phyloP scores from a whole-genome alignment of 2,329 filamentous ascomycete genomes.

The Elsinoe necatrix region DNA sequence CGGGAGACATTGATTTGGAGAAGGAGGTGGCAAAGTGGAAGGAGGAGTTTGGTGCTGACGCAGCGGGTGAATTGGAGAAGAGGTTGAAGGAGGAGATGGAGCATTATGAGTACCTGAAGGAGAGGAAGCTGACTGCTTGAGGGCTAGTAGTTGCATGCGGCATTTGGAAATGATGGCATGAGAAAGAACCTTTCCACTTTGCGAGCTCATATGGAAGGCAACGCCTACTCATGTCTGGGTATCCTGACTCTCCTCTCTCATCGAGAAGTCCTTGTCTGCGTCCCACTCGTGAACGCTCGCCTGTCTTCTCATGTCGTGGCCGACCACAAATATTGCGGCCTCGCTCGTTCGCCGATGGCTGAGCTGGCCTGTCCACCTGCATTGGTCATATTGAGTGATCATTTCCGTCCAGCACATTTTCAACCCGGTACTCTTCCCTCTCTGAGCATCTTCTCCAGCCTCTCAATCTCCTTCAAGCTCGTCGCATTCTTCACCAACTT shows the following conservation, averaged over 20 bases:
- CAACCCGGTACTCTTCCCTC: slow-evolving; percentile 68
- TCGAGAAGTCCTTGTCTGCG: neutral
- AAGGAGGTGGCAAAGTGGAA: slow-evolving; percentile 12
- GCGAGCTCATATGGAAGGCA: neutral
- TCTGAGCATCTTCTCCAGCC: slow-evolving; percentile 81
- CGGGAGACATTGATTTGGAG: slow-evolving; percentile 7
- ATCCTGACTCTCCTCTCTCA: neutral
- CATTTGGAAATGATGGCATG: neutral
- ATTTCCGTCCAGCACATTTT: neutral
- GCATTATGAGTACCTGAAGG: slow-evolving; percentile 7
- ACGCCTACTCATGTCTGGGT: neutral
- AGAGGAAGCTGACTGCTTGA: neutral
- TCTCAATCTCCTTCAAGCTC: slow-evolving; percentile 81
- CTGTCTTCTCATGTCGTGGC: neutral
- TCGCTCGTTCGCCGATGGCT: neutral
- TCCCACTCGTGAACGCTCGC: neutral
- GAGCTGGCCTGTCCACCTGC: no score
- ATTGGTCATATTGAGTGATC: neutral
- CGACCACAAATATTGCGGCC: neutral
- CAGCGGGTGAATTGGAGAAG: slow-evolving; percentile 8
- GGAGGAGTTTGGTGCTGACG: slow-evolving; percentile 9
- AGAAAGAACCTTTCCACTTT: neutral
- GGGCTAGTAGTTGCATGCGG: neutral
- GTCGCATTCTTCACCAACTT: slow-evolving; percentile 82
- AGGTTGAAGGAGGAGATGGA: slow-evolving; percentile 12